These are phyloP conservation scores for Phaeotremella fagi DNA, from an alignment of 768 basidiomycete species.

Conservation along the genomic window DNA sequence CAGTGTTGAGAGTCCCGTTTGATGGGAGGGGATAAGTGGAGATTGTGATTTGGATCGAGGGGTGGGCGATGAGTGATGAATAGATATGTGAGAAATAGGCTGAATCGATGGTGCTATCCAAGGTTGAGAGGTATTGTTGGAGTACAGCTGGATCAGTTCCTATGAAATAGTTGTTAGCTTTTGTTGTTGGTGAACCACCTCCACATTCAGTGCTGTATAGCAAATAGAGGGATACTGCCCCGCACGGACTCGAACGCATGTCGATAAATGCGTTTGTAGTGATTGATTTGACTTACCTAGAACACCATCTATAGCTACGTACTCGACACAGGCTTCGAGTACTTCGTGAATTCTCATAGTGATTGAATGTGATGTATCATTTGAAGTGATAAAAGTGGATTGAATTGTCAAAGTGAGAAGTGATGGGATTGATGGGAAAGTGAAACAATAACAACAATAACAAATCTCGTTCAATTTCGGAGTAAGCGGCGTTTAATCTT, in stretches of 20 bases:
- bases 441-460: too few relatives aligned
- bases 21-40: conserved; percentile 27
- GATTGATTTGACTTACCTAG: conserved; percentile 40
- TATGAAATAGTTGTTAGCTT: neutral
- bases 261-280: too few relatives aligned
- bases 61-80: conserved; percentile 22
- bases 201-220: conserved; percentile 7
- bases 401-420: too few relatives aligned
- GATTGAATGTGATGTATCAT: too few relatives aligned
- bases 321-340: conserved; percentile 36
- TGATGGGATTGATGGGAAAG: too few relatives aligned
- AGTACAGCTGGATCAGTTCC: conserved; percentile 28
- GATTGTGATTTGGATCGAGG: conserved; percentile 25
- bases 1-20: conserved; percentile 16
- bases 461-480: too few relatives aligned
- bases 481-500: too few relatives aligned
- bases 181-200: conserved; percentile 21
- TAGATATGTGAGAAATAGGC: conserved; percentile 37
- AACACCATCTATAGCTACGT: conserved; percentile 34
- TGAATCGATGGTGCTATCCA: conserved; percentile 24
- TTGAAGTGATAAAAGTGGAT: too few relatives aligned
- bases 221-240: too few relatives aligned
- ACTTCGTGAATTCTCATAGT: conserved; percentile 39
- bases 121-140: conserved; percentile 19
- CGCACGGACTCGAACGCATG: conserved; percentile 29